phyloP scores from a whole-genome alignment of 495 filamentous ascomycete species.

The Aspergillus biplanus region DNA sequence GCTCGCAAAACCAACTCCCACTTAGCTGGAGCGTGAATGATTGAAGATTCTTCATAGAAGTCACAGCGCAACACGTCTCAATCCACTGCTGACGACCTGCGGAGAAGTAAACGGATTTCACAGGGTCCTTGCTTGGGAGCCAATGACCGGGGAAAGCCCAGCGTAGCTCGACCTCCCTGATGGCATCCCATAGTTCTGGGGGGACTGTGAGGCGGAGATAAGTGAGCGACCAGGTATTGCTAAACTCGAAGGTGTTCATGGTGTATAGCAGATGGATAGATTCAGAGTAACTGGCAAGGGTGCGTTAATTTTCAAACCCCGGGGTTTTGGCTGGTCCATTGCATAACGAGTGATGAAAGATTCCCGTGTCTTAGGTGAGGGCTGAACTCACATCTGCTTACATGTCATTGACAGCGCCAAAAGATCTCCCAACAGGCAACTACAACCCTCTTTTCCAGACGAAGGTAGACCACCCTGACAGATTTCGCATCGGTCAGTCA shows the following conservation, averaged over 20 bases:
- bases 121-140: slow-evolving; percentile 52
- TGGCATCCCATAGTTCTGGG: slow-evolving; percentile 34
- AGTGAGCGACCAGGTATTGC: slow-evolving; percentile 50
- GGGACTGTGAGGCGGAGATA: slow-evolving; percentile 48
- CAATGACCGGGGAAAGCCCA: slow-evolving; percentile 53
- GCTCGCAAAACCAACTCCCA: slow-evolving; percentile 49
- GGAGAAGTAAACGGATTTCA: slow-evolving; percentile 47
- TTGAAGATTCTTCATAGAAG: slow-evolving; percentile 31
- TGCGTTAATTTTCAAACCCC: not conserved
- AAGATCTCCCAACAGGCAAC: slow-evolving; percentile 11
- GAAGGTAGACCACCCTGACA: slow-evolving; percentile 38
- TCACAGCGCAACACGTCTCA: slow-evolving; percentile 42
- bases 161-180: slow-evolving; percentile 46
- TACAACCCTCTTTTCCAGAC: slow-evolving; percentile 18
- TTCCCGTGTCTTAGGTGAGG: not conserved
- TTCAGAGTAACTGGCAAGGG: slow-evolving; percentile 39
- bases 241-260: slow-evolving; percentile 47
- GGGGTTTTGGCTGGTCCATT: no score
- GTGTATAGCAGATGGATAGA: slow-evolving; percentile 46
- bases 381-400: slow-evolving; percentile 34
- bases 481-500: slow-evolving; percentile 37
- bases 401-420: slow-evolving; percentile 33
- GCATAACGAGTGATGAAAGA: not conserved
- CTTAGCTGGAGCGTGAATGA: slow-evolving; percentile 43
- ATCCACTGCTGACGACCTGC: slow-evolving; percentile 48